A percentile compares a stretch with the other conserved stretches of the same genome.
phyloP scores from a whole-genome alignment of 1,139 yeast genomes.

The Yamadazyma blattariae region DNA sequence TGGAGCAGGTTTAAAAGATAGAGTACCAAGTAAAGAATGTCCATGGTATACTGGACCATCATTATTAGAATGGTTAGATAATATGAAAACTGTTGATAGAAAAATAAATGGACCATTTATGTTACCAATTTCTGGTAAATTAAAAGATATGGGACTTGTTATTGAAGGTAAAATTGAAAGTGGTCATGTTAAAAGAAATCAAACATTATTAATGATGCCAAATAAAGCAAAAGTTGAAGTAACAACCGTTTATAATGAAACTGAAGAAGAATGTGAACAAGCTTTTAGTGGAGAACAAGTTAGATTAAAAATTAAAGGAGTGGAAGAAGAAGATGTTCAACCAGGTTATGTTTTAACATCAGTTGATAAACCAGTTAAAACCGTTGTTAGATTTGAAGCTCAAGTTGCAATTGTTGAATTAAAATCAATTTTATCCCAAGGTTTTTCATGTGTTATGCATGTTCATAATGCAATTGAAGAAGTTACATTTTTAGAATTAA shows the following conservation, averaged over 20 bases:
- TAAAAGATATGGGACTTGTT: conserved; percentile 94
- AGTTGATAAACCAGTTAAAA: conserved; percentile 81
- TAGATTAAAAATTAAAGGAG: conserved; percentile 86
- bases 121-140: conserved; percentile 93
- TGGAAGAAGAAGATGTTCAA: conserved; percentile 94
- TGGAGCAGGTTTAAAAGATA: conserved; percentile 93
- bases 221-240: conserved; percentile 82
- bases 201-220: conserved; percentile 84
- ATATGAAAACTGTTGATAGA: conserved; percentile 78
- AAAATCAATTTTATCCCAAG: conserved; percentile 89
- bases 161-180: conserved; percentile 98
- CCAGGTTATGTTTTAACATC: conserved; percentile 91
- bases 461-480: conserved; percentile 98
- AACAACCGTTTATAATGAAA: conserved; percentile 83
- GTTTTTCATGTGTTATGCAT: conserved; percentile 98
- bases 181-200: conserved; percentile 85
- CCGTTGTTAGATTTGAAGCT: conserved; percentile 89
- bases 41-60: conserved; percentile 97
- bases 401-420: conserved; percentile 96
- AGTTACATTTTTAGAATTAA: conserved; percentile 73
- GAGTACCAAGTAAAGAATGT: conserved; percentile 65
- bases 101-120: conserved; percentile 92
- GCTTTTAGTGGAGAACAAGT: conserved; percentile 98
- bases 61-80: conserved; percentile 83
- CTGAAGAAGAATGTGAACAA: conserved; percentile 88